Base-by-base conservation (phyloP, 2,329 filamentous ascomycete genomes). In the Diaporthe aspalathi region DNA sequence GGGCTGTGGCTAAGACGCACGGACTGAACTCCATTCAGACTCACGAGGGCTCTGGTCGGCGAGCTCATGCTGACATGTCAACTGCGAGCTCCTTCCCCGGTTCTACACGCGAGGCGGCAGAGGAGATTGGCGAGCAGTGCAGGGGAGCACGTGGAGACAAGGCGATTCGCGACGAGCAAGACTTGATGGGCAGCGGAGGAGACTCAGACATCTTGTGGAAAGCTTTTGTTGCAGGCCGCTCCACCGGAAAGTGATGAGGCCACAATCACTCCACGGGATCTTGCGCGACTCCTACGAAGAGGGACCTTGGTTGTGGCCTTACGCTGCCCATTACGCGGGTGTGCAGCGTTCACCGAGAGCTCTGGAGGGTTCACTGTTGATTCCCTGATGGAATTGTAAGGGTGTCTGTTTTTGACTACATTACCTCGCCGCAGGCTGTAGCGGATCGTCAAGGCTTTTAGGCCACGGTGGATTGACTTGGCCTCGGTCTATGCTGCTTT, bases 171-270 rank as follows among this genome's bases (percentile, higher is more conserved):
- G 14, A 50, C 16, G 29, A 8, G 43, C 27, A 24, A 35, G 57
- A 35, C 20, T 35, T 7, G 20, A 16, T n/a, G 6, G 20, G 5
- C 24, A n/a, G 5, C 5, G 20, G 20, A 16, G 43, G 16, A 4
- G 27, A 47, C 38, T 32, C n/a, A 16, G 57, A 63, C 43, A 27
- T 49, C 4, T 17, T 63, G 43, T 63, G 57, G 57, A 63, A 49
- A n/a, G 57, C 45, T 17, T 49, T 35, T 17, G 57, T 35, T 7
- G 24, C 57, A 20, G 17, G 12, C 43, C 20, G 14, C 43, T 22
- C 11, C 40, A n/a, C n/a, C 49, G n/a, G 14, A 20, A 49, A 63
- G 20, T 27, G 5, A 20, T 63, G 27, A 63, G 27, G 12, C 27
- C 11, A 14, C 9, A 11, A 45, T 9, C 27, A 16, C 27, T 16